A percentile compares a stretch with the other conserved stretches of the same genome.
Evolutionary conservation across 139 green algal species (phyloP).

Genomic region (Ettlia oleoabundans): DNA sequence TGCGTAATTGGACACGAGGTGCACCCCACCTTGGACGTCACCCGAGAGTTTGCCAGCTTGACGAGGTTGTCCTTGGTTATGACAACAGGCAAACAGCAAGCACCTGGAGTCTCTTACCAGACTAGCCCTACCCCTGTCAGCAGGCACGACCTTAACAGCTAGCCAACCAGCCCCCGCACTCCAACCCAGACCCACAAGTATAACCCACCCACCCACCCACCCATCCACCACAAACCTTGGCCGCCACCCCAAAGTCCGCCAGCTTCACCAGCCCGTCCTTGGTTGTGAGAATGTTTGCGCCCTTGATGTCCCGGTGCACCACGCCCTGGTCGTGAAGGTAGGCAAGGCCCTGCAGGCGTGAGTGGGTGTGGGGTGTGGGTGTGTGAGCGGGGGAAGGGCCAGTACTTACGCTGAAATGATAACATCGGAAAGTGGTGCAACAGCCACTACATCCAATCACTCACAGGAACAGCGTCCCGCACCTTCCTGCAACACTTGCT

Average conservation of each 20-base stretch:
- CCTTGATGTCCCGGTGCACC: constrained; percentile 97
- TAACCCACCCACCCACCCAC: background rate
- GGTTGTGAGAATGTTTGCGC: constrained; percentile 94
- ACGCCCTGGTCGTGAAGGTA: constrained; percentile 96
- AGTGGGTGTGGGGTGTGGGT: too few species aligned
- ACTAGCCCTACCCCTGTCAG: background rate
- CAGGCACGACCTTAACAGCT: background rate
- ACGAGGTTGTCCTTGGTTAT: too few species aligned
- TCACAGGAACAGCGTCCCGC: background rate
- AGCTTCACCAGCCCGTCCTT: constrained; percentile 97
- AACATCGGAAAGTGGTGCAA: too few species aligned
- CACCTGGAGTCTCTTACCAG: too few species aligned
- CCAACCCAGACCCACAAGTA: background rate
- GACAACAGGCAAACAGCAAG: too few species aligned
- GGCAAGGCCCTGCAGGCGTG: constrained; percentile 72
- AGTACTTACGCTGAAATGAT: too few species aligned
- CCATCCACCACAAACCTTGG: constrained; percentile 64
- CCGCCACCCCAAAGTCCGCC: constrained; percentile 97
- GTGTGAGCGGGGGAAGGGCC: too few species aligned
- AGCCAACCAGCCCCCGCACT: background rate
- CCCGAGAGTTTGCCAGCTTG: too few species aligned
- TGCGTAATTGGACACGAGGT: too few species aligned
- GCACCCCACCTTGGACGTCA: too few species aligned
- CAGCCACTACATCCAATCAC: too few species aligned
- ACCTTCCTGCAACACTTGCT: too few species aligned